A percentile compares a stretch with the other conserved stretches of the same genome.
These are phyloP conservation scores for Pecoramyces ruminantium DNA, from an alignment of 192 early-diverging fungal species.

Conservation along the genomic window DNA sequence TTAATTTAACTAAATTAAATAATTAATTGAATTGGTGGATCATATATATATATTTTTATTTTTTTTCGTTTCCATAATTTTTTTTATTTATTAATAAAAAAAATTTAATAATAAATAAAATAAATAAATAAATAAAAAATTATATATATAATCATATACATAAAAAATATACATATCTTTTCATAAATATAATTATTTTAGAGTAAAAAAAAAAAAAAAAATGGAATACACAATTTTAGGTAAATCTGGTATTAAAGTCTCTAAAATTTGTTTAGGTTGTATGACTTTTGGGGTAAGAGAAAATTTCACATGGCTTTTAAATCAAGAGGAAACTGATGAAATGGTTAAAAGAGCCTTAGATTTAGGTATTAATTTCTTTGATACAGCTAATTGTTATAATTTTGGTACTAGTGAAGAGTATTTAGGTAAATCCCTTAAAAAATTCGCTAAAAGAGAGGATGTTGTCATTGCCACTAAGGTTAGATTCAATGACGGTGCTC, in stretches of 20 bases:
- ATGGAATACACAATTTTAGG: neutral
- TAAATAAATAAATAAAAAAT: too few species aligned
- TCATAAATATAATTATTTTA: too few species aligned
- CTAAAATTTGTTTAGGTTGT: neutral
- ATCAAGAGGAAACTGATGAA: neutral
- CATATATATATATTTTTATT: too few species aligned
- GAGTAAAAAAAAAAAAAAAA: neutral
- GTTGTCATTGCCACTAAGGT: conserved; percentile 3
- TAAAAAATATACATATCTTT: too few species aligned
- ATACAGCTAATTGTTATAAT: neutral
- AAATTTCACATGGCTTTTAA: neutral
- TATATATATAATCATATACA: too few species aligned
- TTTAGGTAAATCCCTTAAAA: too few species aligned
- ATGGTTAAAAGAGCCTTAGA: neutral
- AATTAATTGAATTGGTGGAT: too few species aligned
- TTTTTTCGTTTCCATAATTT: too few species aligned
- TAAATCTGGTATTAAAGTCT: neutral
- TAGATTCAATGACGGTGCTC: neutral
- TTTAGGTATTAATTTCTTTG: neutral
- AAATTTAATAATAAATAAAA: too few species aligned
- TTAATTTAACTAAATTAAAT: too few species aligned
- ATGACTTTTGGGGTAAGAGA: neutral
- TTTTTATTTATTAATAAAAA: too few species aligned
- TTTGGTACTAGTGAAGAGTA: neutral
- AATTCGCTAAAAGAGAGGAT: neutral